Evolutionary conservation across 768 basidiomycete genomes (phyloP).

Genomic region (Lactifluus piperatus): DNA sequence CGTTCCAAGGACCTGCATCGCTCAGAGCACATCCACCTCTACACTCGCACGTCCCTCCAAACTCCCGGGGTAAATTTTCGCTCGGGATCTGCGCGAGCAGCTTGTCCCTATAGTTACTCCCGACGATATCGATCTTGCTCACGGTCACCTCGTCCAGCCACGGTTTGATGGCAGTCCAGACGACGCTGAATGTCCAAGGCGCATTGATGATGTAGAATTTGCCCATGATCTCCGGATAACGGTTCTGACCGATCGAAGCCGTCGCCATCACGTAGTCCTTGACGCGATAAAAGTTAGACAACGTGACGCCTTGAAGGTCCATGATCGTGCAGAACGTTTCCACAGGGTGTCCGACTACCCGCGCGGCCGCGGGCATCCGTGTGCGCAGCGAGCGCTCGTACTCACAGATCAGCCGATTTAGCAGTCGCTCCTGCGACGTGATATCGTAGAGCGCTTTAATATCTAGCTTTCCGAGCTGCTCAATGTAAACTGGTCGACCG

Average conservation of each 20-base stretch:
- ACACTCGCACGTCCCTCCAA: slow-evolving; percentile 80
- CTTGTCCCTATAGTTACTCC: slow-evolving; percentile 63
- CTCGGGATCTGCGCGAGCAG: slow-evolving; percentile 73
- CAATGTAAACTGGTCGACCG: slow-evolving; percentile 92
- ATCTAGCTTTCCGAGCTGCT: slow-evolving; percentile 86
- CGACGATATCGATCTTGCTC: slow-evolving; percentile 85
- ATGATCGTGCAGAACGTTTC: slow-evolving; percentile 98
- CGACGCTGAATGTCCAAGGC: slow-evolving; percentile 83
- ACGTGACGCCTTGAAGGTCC: slow-evolving; percentile 64
- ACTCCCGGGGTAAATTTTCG: slow-evolving; percentile 77
- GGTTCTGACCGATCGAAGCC: slow-evolving; percentile 74
- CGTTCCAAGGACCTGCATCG: slow-evolving; percentile 90
- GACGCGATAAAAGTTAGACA: slow-evolving; percentile 81
- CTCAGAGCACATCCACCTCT: slow-evolving; percentile 75
- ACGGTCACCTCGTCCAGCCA: slow-evolving; percentile 97
- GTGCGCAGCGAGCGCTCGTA: slow-evolving; percentile 83
- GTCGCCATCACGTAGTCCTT: slow-evolving; percentile 84
- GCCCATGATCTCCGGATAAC: slow-evolving; percentile 93
- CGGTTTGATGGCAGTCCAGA: slow-evolving; percentile 83
- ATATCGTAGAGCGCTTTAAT: slow-evolving; percentile 69
- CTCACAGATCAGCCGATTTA: slow-evolving; percentile 82
- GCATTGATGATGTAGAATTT: slow-evolving; percentile 99
- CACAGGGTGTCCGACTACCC: slow-evolving; percentile 70
- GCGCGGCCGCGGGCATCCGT: slow-evolving; percentile 74
- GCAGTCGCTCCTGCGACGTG: slow-evolving; percentile 82